Evolutionary conservation across 371 early-diverging fungal genomes (phyloP), one percentile per base, ranked within the genome.

Genomic region (Massospora cicadina): DNA sequence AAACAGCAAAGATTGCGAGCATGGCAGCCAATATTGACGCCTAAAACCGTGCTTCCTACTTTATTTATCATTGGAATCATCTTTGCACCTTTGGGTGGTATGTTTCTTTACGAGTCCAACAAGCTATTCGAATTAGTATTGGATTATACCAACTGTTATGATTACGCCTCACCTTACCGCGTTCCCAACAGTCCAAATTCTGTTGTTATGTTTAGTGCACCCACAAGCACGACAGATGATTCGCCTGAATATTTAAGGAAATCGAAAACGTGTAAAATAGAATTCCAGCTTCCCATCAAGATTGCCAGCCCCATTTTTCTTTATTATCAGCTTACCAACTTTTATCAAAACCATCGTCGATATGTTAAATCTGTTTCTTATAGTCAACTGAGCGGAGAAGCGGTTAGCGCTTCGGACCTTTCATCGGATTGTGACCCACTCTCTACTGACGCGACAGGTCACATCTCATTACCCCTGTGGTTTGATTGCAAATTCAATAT

Each of bases 21-120:
- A 2, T 98, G 95, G 95, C 96, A 96, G 71, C 98, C 98, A 0
- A 85, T 98, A 26, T 78, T 98, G 53, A 96, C 95, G 2, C 96
- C 98, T 57, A 87, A 86, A 67, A 86, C 88, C 56, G 96, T 93
- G 17, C 71, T 96, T 26, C 96, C 96, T 1, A 86, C 91, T 17
- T 87, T 95, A 65, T 89, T 95, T 68, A 73, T 88, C 33, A 77
- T 98, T 65, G 98, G 96, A 7, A 79, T 89, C 5, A 72, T 94
- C n/a, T 96, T 96, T 73, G 81, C 90, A 27, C 95, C 96, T 12
- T 75, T 96, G 59, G 98, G 98, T 61, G 89, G 86, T 29, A 70
- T 88, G 59, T 71, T 91, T 12, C 77, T 80, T 31, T 86, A 84
- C 81, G 80, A 79, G n/a, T 84, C 79, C 54, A 75, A 12, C 32